Base-by-base conservation (phyloP, 2,329 filamentous ascomycete genomes). In the Trichophyton schoenleinii region DNA sequence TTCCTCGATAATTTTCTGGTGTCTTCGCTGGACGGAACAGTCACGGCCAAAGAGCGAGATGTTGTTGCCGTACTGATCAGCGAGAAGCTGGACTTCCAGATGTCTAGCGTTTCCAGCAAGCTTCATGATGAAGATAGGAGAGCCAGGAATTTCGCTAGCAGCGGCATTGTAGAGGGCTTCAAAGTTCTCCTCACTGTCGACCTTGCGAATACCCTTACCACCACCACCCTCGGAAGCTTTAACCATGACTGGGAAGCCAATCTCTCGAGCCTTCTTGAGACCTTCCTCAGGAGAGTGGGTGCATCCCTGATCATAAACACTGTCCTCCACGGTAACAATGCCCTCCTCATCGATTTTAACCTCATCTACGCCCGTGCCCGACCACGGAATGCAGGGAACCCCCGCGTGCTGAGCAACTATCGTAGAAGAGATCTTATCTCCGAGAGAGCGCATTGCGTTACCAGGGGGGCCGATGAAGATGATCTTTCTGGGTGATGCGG, bases 121-220 rank as follows among this genome's bases (percentile, higher is more conserved):
- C 84, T 99, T 96, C 94, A 99, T 99, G 79, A 99, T 95, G 83
- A 99, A 99, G 77, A 99, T 99, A 68, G 95, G 94, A 34, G 94
- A 99, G 57, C 95, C 95, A 9, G 94, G 95, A 67, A 99, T 97
- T 76, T 99, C 95, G 75, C 87, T 95, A 3, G 94, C 91, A 22
- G 95, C 94, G 53, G 92, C 94, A 76, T 95, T 94, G 82, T 97
- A 99, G 53, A 97, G 81, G 68, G 82, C 80, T 72, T 87, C 82
- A 70, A 99, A 99, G 65, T 88, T 86, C 48, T 92, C 87, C 73
- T 96, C 91, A 64, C 81, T 81, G 64, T 89, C 81, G 67, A 94
- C 94, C 79, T 97, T 96, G 73, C 95, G 90, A 73, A 99, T 99
- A 82, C 94, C 94, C 81, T 99, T 99, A 73, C 94, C 94, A 79